phyloP scores from a whole-genome alignment of 768 basidiomycete genomes.

The Rubroboletus pulcherrimus region DNA sequence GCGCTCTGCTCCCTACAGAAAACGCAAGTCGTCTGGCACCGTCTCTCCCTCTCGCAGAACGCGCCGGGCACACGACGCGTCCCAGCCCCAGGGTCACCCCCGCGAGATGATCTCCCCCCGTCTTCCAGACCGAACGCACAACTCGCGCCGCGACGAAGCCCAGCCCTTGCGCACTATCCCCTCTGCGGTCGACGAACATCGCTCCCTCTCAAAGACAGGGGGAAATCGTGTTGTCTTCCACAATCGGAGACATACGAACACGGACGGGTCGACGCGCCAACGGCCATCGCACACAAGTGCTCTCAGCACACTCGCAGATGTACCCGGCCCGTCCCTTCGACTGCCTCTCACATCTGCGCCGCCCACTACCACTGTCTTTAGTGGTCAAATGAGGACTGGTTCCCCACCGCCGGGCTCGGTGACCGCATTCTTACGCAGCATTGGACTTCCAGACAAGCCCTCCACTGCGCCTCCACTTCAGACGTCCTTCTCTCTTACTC shows the following conservation, averaged over 20 bases:
- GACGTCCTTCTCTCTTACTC: conserved; percentile 3
- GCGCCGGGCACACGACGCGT: conserved; percentile 14
- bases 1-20: conserved; percentile 20
- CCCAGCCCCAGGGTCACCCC: not conserved
- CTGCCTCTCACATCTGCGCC: conserved; percentile 13
- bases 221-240: conserved; percentile 4
- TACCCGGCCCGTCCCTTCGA: conserved; percentile 11
- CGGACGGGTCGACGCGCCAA: conserved; percentile 3
- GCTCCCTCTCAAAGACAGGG: not conserved
- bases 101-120: not conserved
- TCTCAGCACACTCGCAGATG: conserved; percentile 9
- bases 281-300: conserved; percentile 3
- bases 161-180: conserved; percentile 1
- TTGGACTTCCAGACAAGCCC: conserved; percentile 20
- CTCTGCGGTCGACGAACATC: conserved; percentile 2
- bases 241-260: conserved; percentile 1
- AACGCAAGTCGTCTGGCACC: conserved; percentile 1
- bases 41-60: conserved; percentile 8
- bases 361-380: not conserved
- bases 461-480: conserved; percentile 10
- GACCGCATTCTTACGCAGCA: conserved; percentile 25
- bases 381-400: conserved; percentile 1
- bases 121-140: conserved; percentile 6
- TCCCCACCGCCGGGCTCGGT: conserved; percentile 16
- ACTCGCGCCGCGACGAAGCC: not conserved